Percentiles rank a stretch among this genome's conserved stretches.
phyloP scores from a whole-genome alignment of 257 asterid genomes.

The Nicotiana undulata region DNA sequence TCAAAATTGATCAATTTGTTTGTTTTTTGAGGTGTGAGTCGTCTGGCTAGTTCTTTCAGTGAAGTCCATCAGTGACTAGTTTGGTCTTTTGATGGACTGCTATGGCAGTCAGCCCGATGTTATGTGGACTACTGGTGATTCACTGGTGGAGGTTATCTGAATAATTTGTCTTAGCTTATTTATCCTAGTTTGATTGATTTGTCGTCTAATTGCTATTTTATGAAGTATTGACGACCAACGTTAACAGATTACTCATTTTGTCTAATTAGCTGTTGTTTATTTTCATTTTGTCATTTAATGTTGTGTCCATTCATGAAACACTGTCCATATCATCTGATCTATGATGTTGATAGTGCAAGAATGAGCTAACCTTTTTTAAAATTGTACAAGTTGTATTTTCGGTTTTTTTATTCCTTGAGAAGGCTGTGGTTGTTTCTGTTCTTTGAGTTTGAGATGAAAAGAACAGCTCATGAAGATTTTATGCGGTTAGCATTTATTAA shows the following conservation, averaged over 20 bases:
- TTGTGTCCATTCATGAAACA: not conserved
- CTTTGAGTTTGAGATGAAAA: not conserved
- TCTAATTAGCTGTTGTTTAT: not conserved
- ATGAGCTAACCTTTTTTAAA: not conserved
- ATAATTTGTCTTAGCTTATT: not conserved
- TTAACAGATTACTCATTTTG: not conserved
- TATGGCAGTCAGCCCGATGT: not conserved
- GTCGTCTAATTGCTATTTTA: not conserved
- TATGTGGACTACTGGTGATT: not conserved
- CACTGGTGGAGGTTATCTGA: not conserved
- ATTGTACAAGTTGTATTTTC: not conserved
- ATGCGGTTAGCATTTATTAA: not conserved
- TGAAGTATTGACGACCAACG: not conserved
- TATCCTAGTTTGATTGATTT: not conserved
- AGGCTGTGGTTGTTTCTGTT: not conserved
- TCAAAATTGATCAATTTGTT: not conserved
- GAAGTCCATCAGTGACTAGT: not conserved
- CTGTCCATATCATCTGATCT: not conserved
- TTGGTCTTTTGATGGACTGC: not conserved
- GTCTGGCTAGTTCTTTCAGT: not conserved
- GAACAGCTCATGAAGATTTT: not conserved
- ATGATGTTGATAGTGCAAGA: not conserved
- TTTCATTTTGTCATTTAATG: not conserved
- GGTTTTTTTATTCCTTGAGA: not conserved
- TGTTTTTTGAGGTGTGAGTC: not conserved